These are phyloP conservation scores for Erythrobasidium yunnanense DNA, from an alignment of 768 basidiomycete species.

Conservation along the genomic window DNA sequence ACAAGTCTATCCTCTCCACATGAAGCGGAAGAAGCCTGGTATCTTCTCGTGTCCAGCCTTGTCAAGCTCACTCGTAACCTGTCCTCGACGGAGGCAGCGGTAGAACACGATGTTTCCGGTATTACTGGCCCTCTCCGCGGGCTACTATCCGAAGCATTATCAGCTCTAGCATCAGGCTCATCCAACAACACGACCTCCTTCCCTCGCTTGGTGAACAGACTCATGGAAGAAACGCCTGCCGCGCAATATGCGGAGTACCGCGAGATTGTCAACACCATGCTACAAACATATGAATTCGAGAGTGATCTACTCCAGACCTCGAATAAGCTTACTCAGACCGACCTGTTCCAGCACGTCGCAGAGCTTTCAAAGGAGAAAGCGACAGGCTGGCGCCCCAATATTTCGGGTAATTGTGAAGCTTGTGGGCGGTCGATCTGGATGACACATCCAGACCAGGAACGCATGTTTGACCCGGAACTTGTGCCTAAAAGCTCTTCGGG, in stretches of 20 bases:
- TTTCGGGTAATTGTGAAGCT: slow-evolving; percentile 27
- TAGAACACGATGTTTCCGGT: too few species aligned
- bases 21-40: background rate
- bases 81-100: background rate
- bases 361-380: slow-evolving; percentile 43
- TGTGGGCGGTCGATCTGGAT: slow-evolving; percentile 34
- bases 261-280: slow-evolving; percentile 81
- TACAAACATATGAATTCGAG: slow-evolving; percentile 85
- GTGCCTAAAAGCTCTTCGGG: background rate
- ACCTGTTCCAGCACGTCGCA: slow-evolving; percentile 65
- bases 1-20: background rate
- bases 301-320: slow-evolving; percentile 80
- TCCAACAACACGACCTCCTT: slow-evolving; percentile 73
- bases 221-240: slow-evolving; percentile 61
- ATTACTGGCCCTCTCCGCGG: too few species aligned
- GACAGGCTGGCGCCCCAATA: slow-evolving; percentile 40
- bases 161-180: slow-evolving; percentile 69
- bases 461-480: background rate
- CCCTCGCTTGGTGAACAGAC: slow-evolving; percentile 78
- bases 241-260: slow-evolving; percentile 77
- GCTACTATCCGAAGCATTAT: slow-evolving; percentile 73
- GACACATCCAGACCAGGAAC: background rate
- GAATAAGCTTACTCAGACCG: slow-evolving; percentile 65
- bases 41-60: background rate
- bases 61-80: background rate